Conservation (phyloP, 75 land plant genomes). For the Ceratopteris richardii region DNA sequence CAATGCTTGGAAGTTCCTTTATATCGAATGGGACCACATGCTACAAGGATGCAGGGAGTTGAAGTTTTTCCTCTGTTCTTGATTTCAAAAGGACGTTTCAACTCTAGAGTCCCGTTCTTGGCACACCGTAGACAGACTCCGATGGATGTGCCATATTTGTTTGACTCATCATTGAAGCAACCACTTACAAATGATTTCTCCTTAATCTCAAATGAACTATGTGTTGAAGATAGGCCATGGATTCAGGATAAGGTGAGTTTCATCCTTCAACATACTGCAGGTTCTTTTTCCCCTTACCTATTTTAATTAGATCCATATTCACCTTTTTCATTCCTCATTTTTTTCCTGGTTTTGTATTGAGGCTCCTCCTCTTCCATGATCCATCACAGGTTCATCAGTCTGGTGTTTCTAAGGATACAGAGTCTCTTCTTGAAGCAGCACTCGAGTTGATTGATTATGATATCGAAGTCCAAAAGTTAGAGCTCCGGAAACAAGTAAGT, state of each 20-base stretch:
- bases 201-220: background rate
- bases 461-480: slow-evolving; percentile 23
- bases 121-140: slow-evolving; percentile 32
- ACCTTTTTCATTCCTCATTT: too few species aligned
- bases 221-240: background rate
- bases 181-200: background rate
- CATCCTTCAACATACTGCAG: too few species aligned
- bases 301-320: too few species aligned
- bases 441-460: slow-evolving; percentile 26
- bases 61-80: slow-evolving; percentile 13
- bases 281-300: too few species aligned
- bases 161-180: slow-evolving; percentile 2
- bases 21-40: slow-evolving; percentile 42
- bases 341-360: too few species aligned
- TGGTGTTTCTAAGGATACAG: slow-evolving; percentile 18
- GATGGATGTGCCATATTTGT: slow-evolving; percentile 33
- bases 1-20: slow-evolving; percentile 22
- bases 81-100: slow-evolving; percentile 23
- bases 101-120: slow-evolving; percentile 28
- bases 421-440: slow-evolving; percentile 49
- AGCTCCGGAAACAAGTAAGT: slow-evolving; percentile 31
- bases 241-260: slow-evolving; percentile 1
- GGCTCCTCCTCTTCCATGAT: too few species aligned
- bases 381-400: background rate
- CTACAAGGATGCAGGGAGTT: slow-evolving; percentile 21